Evolutionary conservation across 805 yeast genomes (phyloP).

Genomic region (Metschnikowia rubicola): DNA sequence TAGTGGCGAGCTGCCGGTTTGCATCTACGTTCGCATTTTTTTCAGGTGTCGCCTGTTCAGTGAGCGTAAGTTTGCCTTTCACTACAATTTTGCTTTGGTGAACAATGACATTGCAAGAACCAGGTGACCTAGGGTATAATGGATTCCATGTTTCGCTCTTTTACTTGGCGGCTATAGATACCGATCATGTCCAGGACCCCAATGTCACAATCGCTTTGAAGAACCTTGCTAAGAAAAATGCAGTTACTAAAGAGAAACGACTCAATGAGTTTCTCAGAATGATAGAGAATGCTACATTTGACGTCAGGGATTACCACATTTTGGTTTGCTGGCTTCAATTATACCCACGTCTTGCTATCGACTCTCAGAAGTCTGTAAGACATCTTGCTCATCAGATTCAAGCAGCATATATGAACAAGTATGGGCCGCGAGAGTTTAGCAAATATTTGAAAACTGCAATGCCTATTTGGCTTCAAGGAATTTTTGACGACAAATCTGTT

Average conservation of each 20-base stretch:
- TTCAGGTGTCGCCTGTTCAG: neutral
- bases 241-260: constrained; percentile 82
- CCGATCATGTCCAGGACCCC: constrained; percentile 33
- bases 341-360: constrained; percentile 75
- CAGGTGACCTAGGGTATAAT: constrained; percentile 20
- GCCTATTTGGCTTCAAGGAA: constrained; percentile 71
- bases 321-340: constrained; percentile 72
- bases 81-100: constrained; percentile 1
- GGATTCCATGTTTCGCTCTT: constrained; percentile 44
- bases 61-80: neutral
- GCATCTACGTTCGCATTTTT: neutral
- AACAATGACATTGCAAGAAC: constrained; percentile 6
- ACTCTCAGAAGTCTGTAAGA: constrained; percentile 65
- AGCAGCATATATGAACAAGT: constrained; percentile 41
- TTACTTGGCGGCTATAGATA: constrained; percentile 76
- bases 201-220: constrained; percentile 66
- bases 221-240: constrained; percentile 71
- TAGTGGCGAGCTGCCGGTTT: neutral
- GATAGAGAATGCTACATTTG: constrained; percentile 25
- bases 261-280: constrained; percentile 47
- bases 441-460: constrained; percentile 68
- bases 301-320: constrained; percentile 46
- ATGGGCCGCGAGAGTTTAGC: constrained; percentile 53
- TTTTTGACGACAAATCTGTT: constrained; percentile 69
- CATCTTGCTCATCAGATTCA: constrained; percentile 61